These are phyloP conservation scores for Citrus mangshanensis DNA, from an alignment of 345 rosid species.

Conservation along the genomic window DNA sequence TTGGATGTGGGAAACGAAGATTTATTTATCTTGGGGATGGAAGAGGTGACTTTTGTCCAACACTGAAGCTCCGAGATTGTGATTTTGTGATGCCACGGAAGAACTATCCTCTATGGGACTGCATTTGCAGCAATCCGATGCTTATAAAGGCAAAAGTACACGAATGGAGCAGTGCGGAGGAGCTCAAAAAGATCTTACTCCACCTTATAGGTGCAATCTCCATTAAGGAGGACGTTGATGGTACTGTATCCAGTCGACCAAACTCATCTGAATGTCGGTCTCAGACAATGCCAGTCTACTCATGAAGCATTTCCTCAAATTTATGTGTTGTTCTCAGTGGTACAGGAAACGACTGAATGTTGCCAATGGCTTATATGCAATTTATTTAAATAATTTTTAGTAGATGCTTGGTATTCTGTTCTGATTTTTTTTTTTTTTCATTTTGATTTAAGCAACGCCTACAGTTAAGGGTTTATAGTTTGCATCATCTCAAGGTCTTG, in stretches of 20 bases:
- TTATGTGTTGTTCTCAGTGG: neutral
- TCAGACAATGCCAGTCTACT: neutral
- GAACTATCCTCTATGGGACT: slow-evolving; percentile 59
- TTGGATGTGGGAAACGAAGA: slow-evolving; percentile 23
- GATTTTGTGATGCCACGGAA: slow-evolving; percentile 78
- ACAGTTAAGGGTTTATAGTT: too few relatives aligned
- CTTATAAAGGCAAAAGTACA: slow-evolving; percentile 66
- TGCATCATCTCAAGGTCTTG: neutral
- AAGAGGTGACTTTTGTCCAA: slow-evolving; percentile 74
- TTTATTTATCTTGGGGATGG: slow-evolving; percentile 86
- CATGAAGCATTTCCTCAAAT: slow-evolving; percentile 1
- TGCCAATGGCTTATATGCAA: neutral
- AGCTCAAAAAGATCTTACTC: slow-evolving; percentile 47
- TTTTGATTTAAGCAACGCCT: too few relatives aligned
- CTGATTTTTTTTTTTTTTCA: too few relatives aligned
- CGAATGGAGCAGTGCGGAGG: slow-evolving; percentile 69
- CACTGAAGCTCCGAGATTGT: slow-evolving; percentile 50
- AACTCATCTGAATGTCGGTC: slow-evolving; percentile 12
- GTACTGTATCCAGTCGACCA: slow-evolving; percentile 3
- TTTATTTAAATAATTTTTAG: neutral
- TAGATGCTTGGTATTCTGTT: too few relatives aligned
- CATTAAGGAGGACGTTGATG: slow-evolving; percentile 1
- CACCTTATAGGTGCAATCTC: slow-evolving; percentile 36
- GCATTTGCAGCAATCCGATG: slow-evolving; percentile 29
- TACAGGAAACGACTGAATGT: neutral